Base-by-base conservation (phyloP, 2,329 filamentous ascomycete species). In the Exophiala alcalophila region DNA sequence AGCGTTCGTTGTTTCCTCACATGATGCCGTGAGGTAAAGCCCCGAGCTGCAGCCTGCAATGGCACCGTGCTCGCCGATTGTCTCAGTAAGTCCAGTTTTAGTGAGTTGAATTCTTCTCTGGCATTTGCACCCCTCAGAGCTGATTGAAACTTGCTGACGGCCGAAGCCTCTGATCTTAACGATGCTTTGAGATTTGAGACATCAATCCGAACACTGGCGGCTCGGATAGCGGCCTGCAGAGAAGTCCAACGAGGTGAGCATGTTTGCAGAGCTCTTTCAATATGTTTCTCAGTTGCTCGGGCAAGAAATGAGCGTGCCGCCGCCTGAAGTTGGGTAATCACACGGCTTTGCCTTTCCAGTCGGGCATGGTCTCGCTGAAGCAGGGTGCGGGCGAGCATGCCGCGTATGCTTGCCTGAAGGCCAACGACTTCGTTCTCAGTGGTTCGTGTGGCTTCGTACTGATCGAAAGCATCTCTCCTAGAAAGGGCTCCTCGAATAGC, bases 331-430 rank as follows among this genome's bases (percentile, higher is more conserved):
- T 50, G 47, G 14, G 57, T 58, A 31, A 70, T 60, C 81, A 3
- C 85, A 61, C 5, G 71, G 51, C 37, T 27, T 10, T 53, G 49
- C 35, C 40, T 25, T 32, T 51, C 26, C 6, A 59, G 34, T 32
- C 41, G 42, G 7, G 41, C 26, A 27, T 44, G 40, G 14, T 49
- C 33, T 12, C 36, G 28, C 12, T 47, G 31, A 18, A 54, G 35
- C 21, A 33, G 32, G 4, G 37, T 30, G 19, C 55, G 44, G 4
- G 36, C 23, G 29, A 61, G 54, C 26, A 61, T 53, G 56, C 84
- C 86, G 47, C 85, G 76, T 53, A 81, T 75, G 27, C 77, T 76
- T 41, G 82, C 78, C 65, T 89, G 84, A 10, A 80, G 59, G 19
- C 64, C 56, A 25, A 61, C 75, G 64, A 88, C 76, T 52, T 79